Conservation (phyloP, 192 early-diverging fungal genomes). For the Lunasporangiospora selenospora region DNA sequence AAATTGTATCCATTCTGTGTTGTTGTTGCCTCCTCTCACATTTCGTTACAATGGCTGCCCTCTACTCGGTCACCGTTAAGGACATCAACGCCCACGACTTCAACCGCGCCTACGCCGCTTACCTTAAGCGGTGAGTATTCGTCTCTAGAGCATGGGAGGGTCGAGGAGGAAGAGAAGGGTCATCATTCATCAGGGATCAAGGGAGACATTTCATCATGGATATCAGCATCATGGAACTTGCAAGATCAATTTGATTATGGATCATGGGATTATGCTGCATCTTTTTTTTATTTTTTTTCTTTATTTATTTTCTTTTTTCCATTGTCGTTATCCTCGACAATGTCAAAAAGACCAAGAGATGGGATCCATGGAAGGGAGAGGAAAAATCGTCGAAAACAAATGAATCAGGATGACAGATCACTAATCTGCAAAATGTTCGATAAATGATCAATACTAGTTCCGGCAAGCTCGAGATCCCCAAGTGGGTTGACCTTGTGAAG, state of each 20-base stretch:
- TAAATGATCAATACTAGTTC: conserved; percentile 48
- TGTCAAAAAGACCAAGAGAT: too few relatives aligned
- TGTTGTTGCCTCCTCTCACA: conserved; percentile 33
- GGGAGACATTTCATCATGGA: too few relatives aligned
- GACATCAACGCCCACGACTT: conserved; percentile 80
- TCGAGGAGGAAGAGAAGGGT: too few relatives aligned
- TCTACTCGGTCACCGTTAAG: neutral
- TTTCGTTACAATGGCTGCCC: conserved; percentile 36
- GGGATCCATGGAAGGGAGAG: too few relatives aligned
- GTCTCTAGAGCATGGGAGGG: too few relatives aligned
- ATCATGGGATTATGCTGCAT: conserved; percentile 30
- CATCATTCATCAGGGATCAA: too few relatives aligned
- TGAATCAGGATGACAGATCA: too few relatives aligned
- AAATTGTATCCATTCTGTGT: conserved; percentile 18
- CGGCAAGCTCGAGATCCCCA: conserved; percentile 98
- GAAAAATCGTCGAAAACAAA: too few relatives aligned
- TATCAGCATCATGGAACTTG: too few relatives aligned
- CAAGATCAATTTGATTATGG: conserved; percentile 8
- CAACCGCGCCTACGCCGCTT: conserved; percentile 98
- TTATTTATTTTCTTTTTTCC: too few relatives aligned
- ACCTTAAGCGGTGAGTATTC: conserved; percentile 86
- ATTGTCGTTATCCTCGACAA: too few relatives aligned
- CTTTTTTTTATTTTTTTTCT: conserved; percentile 10
- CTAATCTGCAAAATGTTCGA: too few relatives aligned
- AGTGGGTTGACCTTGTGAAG: conserved; percentile 99